These are phyloP conservation scores for Aspergillus fijiensis DNA, from an alignment of 2,329 filamentous ascomycete species.

Conservation along the genomic window DNA sequence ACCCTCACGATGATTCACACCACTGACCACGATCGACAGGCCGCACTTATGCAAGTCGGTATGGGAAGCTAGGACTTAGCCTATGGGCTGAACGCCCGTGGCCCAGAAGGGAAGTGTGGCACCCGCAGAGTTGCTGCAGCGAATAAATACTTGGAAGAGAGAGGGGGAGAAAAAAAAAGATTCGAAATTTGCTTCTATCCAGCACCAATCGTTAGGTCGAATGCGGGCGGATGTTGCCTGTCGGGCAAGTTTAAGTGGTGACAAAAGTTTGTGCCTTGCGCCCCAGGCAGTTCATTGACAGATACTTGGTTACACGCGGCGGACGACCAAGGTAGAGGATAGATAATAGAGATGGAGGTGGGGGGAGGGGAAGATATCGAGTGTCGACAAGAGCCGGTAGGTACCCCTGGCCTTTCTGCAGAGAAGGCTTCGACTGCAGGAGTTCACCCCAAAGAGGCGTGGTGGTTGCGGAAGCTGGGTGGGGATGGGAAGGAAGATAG, in stretches of 20 bases:
- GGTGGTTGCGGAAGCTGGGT: conserved; percentile 10
- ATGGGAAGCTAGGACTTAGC: conserved; percentile 25
- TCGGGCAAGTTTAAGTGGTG: conserved; percentile 11
- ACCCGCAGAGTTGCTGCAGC: conserved; percentile 13
- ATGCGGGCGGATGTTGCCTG: not conserved
- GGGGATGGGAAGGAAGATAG: conserved; percentile 10
- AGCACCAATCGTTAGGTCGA: conserved; percentile 11
- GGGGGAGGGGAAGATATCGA: not conserved
- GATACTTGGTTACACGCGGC: not conserved
- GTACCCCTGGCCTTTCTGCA: conserved; percentile 9
- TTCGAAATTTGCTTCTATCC: conserved; percentile 4
- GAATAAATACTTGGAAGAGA: conserved; percentile 8
- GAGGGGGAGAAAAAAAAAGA: not conserved
- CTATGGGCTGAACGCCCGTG: conserved; percentile 26
- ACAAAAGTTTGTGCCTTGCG: conserved; percentile 10
- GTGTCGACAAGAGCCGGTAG: not conserved
- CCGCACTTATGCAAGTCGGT: conserved; percentile 35
- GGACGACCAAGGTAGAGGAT: not conserved
- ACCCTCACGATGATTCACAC: conserved; percentile 12
- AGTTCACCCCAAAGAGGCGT: conserved; percentile 7
- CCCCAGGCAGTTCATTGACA: conserved; percentile 9
- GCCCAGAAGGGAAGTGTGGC: conserved; percentile 22
- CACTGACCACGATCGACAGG: conserved; percentile 30
- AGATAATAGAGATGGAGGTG: not conserved
- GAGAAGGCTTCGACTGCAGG: conserved; percentile 10